phyloP scores from a whole-genome alignment of 352 stramenopile genomes.

The Phytophthora multivora region DNA sequence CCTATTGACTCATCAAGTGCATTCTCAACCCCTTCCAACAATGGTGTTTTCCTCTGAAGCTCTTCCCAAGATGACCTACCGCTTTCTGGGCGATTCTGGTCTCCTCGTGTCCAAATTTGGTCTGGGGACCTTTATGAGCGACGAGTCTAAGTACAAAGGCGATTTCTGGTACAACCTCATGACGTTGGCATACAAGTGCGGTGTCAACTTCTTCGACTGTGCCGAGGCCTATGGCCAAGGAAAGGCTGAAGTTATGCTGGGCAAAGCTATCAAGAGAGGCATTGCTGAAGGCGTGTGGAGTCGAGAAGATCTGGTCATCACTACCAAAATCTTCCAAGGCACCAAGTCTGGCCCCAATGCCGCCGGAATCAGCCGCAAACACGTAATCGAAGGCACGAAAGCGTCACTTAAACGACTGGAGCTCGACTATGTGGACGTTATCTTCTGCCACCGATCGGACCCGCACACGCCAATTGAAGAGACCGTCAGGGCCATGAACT shows the following conservation, averaged over 20 bases:
- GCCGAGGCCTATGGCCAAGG: constrained; percentile 7
- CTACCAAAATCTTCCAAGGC: constrained; percentile 44
- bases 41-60: background rate
- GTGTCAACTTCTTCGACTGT: constrained; percentile 24
- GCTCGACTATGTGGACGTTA: constrained; percentile 30
- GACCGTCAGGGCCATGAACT: constrained; percentile 13
- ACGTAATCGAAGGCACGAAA: constrained; percentile 26
- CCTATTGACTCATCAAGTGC: background rate
- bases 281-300: constrained; percentile 6
- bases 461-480: constrained; percentile 36
- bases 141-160: background rate
- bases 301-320: constrained; percentile 25
- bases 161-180: constrained; percentile 22
- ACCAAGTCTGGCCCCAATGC: constrained; percentile 5
- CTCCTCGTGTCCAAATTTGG: constrained; percentile 50
- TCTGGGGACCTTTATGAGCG: constrained; percentile 37
- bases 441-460: constrained; percentile 50
- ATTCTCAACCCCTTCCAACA: background rate
- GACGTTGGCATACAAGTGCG: background rate
- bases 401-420: constrained; percentile 27
- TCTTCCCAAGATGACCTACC: constrained; percentile 47
- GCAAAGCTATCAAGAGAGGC: constrained; percentile 7
- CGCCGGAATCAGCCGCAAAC: constrained; percentile 19
- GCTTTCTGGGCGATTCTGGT: constrained; percentile 47
- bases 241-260: background rate